These are phyloP conservation scores for Serendipita sp. DNA, from an alignment of 768 basidiomycete genomes.

Conservation along the genomic window DNA sequence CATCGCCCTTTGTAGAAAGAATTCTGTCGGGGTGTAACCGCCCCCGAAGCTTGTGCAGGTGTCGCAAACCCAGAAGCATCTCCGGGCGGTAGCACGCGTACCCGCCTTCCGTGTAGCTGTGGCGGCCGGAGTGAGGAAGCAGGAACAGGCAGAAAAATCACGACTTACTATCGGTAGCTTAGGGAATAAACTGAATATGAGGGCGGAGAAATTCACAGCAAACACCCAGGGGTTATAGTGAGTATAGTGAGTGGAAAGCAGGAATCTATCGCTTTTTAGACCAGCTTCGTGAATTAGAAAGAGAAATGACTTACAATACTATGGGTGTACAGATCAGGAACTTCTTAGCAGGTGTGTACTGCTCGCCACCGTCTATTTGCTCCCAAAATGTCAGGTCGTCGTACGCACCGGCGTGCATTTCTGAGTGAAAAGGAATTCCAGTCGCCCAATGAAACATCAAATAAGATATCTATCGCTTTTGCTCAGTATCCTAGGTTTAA, in stretches of 20 bases:
- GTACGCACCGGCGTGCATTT: conserved; percentile 81
- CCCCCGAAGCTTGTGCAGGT: neutral
- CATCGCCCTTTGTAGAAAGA: conserved; percentile 3
- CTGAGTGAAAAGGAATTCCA: conserved; percentile 85
- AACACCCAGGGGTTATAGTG: conserved; percentile 92
- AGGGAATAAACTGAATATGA: conserved; percentile 69
- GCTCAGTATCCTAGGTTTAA: neutral
- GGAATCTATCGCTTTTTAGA: conserved; percentile 42
- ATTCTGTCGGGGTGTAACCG: neutral
- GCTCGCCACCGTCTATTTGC: conserved; percentile 96
- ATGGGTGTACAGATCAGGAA: conserved; percentile 88
- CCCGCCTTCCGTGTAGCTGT: conserved; percentile 4
- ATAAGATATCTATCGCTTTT: conserved; percentile 60
- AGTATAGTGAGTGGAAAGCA: conserved; percentile 95
- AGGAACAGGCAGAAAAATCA: neutral
- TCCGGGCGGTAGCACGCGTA: neutral
- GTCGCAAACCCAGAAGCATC: conserved; percentile 1
- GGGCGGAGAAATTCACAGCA: conserved; percentile 70
- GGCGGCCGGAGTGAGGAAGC: neutral
- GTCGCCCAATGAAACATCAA: conserved; percentile 98
- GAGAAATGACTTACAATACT: conserved; percentile 44
- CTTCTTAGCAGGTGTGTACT: conserved; percentile 96
- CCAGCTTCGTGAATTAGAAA: neutral
- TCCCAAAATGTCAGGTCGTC: conserved; percentile 98
- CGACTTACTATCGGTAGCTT: conserved; percentile 78